A percentile compares a stretch with the other conserved stretches of the same genome.
These are phyloP conservation scores for Leccinum imitatum DNA, from an alignment of 768 basidiomycete genomes.

Conservation along the genomic window DNA sequence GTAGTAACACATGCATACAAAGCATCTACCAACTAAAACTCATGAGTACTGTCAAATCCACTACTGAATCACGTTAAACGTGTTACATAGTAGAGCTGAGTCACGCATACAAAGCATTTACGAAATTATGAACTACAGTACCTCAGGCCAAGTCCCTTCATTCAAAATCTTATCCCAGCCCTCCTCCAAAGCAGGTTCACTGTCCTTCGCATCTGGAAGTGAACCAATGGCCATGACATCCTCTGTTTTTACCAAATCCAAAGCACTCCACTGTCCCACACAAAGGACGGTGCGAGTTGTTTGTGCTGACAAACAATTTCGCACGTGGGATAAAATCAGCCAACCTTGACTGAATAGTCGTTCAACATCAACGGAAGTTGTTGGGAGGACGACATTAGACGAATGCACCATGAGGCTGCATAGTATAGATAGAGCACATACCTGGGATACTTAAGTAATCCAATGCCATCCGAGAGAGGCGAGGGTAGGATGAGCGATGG, in stretches of 20 bases:
- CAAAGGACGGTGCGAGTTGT: no score
- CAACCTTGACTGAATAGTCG: no score
- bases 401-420: no score
- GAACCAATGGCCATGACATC: not conserved
- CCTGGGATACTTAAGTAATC: not conserved
- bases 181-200: not conserved
- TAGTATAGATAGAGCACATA: not conserved
- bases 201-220: not conserved
- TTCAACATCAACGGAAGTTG: not conserved
- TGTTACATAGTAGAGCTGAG: no score
- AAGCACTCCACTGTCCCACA: not conserved
- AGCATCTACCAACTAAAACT: no score
- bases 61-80: no score
- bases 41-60: no score
- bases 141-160: not conserved
- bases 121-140: not conserved
- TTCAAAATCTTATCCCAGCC: not conserved
- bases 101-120: not conserved
- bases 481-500: not conserved
- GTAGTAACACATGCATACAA: no score
- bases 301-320: no score
- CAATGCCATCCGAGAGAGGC: not conserved
- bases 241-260: not conserved
- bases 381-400: not conserved
- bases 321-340: no score